Base-by-base conservation (phyloP, 768 basidiomycete genomes). In the Suillus clintonianus region DNA sequence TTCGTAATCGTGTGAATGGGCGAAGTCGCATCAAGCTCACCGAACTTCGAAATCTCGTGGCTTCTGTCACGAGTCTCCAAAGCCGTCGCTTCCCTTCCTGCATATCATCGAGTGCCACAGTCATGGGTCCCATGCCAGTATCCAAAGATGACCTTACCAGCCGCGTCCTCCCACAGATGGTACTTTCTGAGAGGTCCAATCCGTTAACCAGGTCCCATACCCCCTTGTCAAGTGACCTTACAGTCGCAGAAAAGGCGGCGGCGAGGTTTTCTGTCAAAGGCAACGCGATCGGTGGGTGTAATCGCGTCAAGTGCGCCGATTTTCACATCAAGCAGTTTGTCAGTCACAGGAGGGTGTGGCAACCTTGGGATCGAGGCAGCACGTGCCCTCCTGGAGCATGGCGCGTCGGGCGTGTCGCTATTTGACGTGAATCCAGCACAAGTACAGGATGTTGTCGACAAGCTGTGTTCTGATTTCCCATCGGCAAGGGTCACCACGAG, bases 321-420 rank as follows among this genome's bases (percentile, higher is more conserved):
- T 10, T 5, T 41, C 17, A 14, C 24, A 56, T 56, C 3, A 17
- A 47, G n/a, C 57, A 22, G 51, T 39, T 43, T 24, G 6, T 6
- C 48, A 83, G 81, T 82, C 22, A 83, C 80, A 2, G 80, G 80
- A 7, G 82, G 83, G 27, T 78, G 80, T 34, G 81, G 81, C 0
- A 66, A 71, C 59, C 73, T 82, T 13, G 80, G 76, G 7, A 58
- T 81, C 13, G 76, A 73, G 62, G 73, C 74, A 14, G 75, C 72
- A 7, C 78, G 77, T n/a, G 78, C 77, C 5, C 71, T 83, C 14
- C 75, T 83, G 9, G 82, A 82, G 60, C 82, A 83, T 50, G 82
- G 81, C 14, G 73, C 74, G n/a, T 71, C 64, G 10, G 67, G 67
- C 2, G 41, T 75, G 48, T 69, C 71, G 19, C 62, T 76, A 39